phyloP scores from a whole-genome alignment of 2,329 filamentous ascomycete species.

The Ceratocystis alfenasii region DNA sequence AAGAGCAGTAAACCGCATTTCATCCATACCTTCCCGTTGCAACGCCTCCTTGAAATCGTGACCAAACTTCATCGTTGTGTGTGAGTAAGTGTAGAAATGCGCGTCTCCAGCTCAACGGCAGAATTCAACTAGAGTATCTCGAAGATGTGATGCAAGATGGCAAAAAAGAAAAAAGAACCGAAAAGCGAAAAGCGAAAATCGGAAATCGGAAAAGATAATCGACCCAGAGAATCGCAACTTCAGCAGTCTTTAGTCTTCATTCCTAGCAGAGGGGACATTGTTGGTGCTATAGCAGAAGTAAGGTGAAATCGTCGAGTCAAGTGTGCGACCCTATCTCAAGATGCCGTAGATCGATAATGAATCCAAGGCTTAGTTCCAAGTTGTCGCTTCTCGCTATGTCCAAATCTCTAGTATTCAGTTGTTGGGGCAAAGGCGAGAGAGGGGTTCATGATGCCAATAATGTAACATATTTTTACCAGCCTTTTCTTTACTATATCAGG shows the following conservation, averaged over 20 bases:
- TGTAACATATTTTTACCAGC: background rate
- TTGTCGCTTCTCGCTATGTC: background rate
- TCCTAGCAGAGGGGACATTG: background rate
- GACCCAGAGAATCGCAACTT: background rate
- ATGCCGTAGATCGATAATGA: background rate
- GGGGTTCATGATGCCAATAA: background rate
- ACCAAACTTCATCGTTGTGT: conserved; percentile 65
- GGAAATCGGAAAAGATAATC: background rate
- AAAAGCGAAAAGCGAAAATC: too few species aligned
- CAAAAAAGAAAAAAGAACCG: too few species aligned
- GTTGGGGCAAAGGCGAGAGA: too few species aligned
- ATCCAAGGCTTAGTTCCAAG: background rate
- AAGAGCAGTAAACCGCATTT: background rate
- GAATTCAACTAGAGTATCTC: background rate
- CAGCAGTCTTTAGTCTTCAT: background rate
- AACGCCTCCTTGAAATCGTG: conserved; percentile 63
- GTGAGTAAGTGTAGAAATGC: background rate
- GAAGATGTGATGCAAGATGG: background rate
- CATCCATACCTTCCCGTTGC: conserved; percentile 42
- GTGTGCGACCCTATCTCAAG: background rate
- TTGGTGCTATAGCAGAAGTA: background rate
- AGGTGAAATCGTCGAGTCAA: background rate
- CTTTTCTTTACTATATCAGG: background rate
- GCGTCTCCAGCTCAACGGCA: background rate
- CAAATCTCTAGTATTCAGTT: background rate